Evolutionary conservation across 164 flowering plant genomes (phyloP), one percentile per base, ranked within the genome.

Genomic region (Cinnamomum chago): DNA sequence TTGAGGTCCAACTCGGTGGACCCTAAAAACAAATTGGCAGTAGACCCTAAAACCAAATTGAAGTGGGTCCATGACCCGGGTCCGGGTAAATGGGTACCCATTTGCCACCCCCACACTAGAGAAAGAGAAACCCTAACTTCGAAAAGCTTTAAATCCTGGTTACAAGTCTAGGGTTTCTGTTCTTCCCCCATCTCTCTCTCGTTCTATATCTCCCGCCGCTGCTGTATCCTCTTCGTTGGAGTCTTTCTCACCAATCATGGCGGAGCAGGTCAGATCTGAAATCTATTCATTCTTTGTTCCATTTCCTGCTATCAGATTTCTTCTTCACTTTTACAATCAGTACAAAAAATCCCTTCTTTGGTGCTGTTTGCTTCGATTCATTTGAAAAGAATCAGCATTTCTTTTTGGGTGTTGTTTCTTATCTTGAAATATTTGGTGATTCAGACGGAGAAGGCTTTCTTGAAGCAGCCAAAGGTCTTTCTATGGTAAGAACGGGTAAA

Each of bases 101-200:
- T 35, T 35, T 35, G 47, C 47, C 47, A 40, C 9, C 47, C 7
- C 10, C 47, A 40, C 35, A 1, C 33, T 30, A 3, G 4, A 30
- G 30, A 28, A 28, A 6, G 86, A 66, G 86, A 68, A 70, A 81
- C 82, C 86, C 86, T 81, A 70, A 84, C 75, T 75, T 79, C 76
- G 11, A 79, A 23, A 78, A 81, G 86, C 18, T 84, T 84, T 84
- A 84, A 79, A 24, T n/a, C 22, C 47, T 40, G 10, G 10, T 40
- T 40, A 40, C 11, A 40, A 40, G 47, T 40, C 65, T 71, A 71
- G 73, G 73, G 65, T 62, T 72, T 72, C 10, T 64, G 55, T 50
- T n/a, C 64, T 27, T 30, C n/a, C n/a, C 14, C 12, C 11, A 22
- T 22, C 2, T 5, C 30, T 14, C 51, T 20, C 23, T 11, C 15